Evolutionary conservation across 2,329 filamentous ascomycete species (phyloP).

Genomic region (Epichloe scottii): DNA sequence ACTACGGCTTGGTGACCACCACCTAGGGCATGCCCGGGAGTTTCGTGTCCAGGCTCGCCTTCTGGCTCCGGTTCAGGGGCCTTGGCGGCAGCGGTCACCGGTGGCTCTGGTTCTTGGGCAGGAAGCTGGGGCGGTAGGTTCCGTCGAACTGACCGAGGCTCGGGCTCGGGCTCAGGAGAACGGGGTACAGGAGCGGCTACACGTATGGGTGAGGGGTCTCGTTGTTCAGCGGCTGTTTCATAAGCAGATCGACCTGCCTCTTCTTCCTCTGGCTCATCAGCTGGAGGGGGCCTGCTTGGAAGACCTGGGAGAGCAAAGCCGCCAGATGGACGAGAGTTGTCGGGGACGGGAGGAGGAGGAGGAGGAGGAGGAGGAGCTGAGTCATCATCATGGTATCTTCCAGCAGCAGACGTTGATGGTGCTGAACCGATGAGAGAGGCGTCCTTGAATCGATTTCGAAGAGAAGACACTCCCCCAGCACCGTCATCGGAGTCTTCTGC

Average conservation of each 20-base stretch:
- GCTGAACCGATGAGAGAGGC: conserved; percentile 54
- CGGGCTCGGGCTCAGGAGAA: conserved; percentile 37
- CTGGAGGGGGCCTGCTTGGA: conserved; percentile 44
- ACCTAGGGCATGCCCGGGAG: conserved; percentile 16
- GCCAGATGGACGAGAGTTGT: conserved; percentile 56
- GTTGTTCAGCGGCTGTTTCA: conserved; percentile 24
- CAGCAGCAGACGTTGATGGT: conserved; percentile 24
- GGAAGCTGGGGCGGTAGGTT: conserved; percentile 48
- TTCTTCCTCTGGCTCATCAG: conserved; percentile 38
- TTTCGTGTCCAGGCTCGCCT: conserved; percentile 21
- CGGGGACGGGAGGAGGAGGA: conserved; percentile 35
- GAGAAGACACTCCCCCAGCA: conserved; percentile 54
- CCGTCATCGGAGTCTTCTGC: conserved; percentile 42
- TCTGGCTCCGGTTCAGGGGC: conserved; percentile 40
- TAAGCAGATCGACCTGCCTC: conserved; percentile 36
- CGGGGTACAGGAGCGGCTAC: conserved; percentile 77
- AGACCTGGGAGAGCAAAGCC: conserved; percentile 71
- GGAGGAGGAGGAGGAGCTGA: conserved; percentile 32
- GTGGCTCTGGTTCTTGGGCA: conserved; percentile 49
- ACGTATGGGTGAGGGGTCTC: conserved; percentile 63
- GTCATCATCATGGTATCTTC: conserved; percentile 18
- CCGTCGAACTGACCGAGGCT: conserved; percentile 35
- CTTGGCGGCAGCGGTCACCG: conserved; percentile 46
- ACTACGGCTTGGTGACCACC: conserved; percentile 63
- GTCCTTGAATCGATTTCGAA: conserved; percentile 74